A percentile compares a stretch with the other conserved stretches of the same genome.
phyloP scores from a whole-genome alignment of 106 monocot genomes.

The Acorus gramineus region DNA sequence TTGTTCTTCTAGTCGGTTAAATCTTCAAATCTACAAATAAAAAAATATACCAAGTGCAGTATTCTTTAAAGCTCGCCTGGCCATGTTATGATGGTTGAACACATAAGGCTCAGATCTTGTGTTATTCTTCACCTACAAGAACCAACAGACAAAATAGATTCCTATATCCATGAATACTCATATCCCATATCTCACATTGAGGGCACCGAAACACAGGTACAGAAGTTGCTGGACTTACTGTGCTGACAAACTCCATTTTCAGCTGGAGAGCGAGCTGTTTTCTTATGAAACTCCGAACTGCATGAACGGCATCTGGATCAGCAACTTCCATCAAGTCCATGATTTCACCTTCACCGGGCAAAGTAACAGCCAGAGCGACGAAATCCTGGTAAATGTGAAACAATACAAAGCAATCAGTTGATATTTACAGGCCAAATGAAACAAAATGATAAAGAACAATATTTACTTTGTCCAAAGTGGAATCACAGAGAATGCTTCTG shows the following conservation, averaged over 20 bases:
- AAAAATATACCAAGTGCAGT: slow-evolving; percentile 49
- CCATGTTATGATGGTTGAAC: slow-evolving; percentile 75
- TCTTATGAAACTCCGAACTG: slow-evolving; percentile 53
- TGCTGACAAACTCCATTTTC: slow-evolving; percentile 45
- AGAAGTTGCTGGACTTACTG: slow-evolving; percentile 21
- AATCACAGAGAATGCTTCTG: slow-evolving; percentile 58
- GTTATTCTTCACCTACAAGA: too few species aligned
- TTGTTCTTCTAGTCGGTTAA: too few species aligned
- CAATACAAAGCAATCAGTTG: not conserved
- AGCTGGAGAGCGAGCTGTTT: slow-evolving; percentile 52
- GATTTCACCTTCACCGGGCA: slow-evolving; percentile 81
- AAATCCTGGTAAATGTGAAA: slow-evolving; percentile 52
- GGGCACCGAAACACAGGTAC: too few species aligned
- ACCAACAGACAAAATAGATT: too few species aligned
- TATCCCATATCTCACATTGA: too few species aligned
- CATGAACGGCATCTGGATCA: slow-evolving; percentile 72
- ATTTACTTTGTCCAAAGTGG: slow-evolving; percentile 81
- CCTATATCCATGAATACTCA: too few species aligned
- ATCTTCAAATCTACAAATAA: too few species aligned
- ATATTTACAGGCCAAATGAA: too few species aligned
- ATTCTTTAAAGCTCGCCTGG: slow-evolving; percentile 80
- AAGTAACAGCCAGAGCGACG: slow-evolving; percentile 75
- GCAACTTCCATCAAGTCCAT: slow-evolving; percentile 86
- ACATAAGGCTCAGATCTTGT: slow-evolving; percentile 53
- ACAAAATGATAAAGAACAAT: not conserved